Evolutionary conservation across 345 rosid genomes (phyloP), one percentile per base, ranked within the genome.

Genomic region (Orychophragmus violaceus): DNA sequence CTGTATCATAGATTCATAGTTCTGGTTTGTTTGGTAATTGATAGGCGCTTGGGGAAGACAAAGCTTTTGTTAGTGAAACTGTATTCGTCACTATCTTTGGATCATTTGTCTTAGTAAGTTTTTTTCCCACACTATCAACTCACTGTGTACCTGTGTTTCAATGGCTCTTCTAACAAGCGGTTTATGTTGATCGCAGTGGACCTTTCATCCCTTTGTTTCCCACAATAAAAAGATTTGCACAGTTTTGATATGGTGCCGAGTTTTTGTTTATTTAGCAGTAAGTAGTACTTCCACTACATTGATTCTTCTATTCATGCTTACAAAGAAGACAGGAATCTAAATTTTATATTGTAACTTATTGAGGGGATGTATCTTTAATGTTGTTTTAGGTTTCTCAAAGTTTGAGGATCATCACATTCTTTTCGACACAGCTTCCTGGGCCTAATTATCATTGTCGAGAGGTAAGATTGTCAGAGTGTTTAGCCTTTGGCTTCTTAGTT

Each of bases 361-460:
- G 65, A 68, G 29, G 29, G 16, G 48, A 24, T 68, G 18, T 2
- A 46, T 2, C 14, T 19, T 50, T 14, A 0, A 27, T 61, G 35
- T 41, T 71, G 48, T 52, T 64, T 48, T 62, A 85, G 97, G 92
- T 73, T 45, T 85, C 83, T 60, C 97, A 90, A 70, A 65, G 75
- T 68, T 85, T 87, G 59, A 89, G 89, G 64, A 79, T 87, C 37
- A 65, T 87, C 51, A 87, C 95, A 25, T 87, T 87, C 76, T 90
- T 83, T 77, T 80, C 92, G n/a, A 87, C 97, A 12, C 95, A 84
- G 82, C 83, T 90, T 72, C 97, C 90, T 35, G 95, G 92, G 45
- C 97, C 95, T 19, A 87, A 85, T 69, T 90, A 90, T 72, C 97
- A 90, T 63, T 90, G 97, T 61, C 92, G 85, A 23, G 89, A 85